Percentiles rank a stretch among this genome's conserved stretches.
phyloP scores from a whole-genome alignment of 208 protist species.

The Trichomonas vaginalis region DNA sequence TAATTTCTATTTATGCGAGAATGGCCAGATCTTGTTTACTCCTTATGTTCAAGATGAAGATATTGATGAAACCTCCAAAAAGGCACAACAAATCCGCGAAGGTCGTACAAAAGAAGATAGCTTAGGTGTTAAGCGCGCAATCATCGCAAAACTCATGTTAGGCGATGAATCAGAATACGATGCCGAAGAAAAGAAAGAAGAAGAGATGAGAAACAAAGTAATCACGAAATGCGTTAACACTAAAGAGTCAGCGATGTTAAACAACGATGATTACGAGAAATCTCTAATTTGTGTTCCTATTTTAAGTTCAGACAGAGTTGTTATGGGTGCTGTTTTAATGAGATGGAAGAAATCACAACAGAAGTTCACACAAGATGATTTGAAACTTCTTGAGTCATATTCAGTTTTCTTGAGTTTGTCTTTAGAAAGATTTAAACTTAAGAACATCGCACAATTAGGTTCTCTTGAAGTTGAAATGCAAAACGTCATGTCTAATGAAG shows the following conservation, averaged over 20 bases:
- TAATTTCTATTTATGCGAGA: not conserved
- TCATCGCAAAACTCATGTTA: not conserved
- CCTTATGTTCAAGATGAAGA: conserved; percentile 1
- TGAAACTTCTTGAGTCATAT: not conserved
- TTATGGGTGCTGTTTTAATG: not conserved
- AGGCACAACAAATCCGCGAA: not conserved
- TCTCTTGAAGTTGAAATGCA: not conserved
- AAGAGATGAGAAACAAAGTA: not conserved
- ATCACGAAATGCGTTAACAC: not conserved
- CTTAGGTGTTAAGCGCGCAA: not conserved
- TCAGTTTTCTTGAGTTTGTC: not conserved
- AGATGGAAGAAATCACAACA: not conserved
- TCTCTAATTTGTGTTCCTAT: not conserved
- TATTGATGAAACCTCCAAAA: not conserved
- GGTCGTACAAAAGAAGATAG: not conserved
- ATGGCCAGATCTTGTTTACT: not conserved
- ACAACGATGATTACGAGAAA: not conserved
- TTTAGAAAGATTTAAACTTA: not conserved
- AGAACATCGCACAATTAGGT: not conserved
- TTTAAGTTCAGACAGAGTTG: not conserved
- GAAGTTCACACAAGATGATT: not conserved
- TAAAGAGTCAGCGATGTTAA: not conserved
- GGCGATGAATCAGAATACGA: not conserved
- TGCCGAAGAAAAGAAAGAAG: conserved; percentile 9
- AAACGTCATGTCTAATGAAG: not conserved